A percentile compares a stretch with the other conserved stretches of the same genome.
Evolutionary conservation across 1,284 basidiomycete species (phyloP).

Genomic region (Takashimella koratensis): DNA sequence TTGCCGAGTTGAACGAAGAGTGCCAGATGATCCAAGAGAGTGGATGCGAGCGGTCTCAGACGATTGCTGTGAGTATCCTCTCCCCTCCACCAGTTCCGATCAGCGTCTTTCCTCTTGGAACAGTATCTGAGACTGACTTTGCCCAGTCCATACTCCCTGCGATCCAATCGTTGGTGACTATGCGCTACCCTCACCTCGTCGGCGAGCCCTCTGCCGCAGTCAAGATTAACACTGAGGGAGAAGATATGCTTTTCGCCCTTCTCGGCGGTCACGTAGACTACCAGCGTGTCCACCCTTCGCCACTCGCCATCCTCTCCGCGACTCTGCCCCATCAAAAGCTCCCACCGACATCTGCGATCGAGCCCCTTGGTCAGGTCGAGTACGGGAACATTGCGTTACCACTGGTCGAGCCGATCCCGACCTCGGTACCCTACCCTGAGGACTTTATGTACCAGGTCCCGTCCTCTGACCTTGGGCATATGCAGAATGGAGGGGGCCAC

Average conservation of each 20-base stretch:
- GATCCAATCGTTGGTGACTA: constrained; percentile 31
- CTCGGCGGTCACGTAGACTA: constrained; percentile 40
- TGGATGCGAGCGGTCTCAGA: constrained; percentile 16
- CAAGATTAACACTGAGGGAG: constrained; percentile 23
- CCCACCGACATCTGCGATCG: neutral
- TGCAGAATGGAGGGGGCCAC: neutral
- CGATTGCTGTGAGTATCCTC: neutral
- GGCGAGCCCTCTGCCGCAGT: constrained; percentile 11
- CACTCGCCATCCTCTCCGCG: neutral
- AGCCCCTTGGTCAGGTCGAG: neutral
- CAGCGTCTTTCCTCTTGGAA: too few relatives aligned
- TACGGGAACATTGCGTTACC: neutral
- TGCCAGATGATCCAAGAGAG: constrained; percentile 35
- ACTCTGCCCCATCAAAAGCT: constrained; percentile 1
- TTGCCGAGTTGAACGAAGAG: constrained; percentile 33
- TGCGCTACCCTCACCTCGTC: constrained; percentile 34
- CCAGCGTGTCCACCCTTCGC: constrained; percentile 1
- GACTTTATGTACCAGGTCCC: neutral
- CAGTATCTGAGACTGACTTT: too few relatives aligned
- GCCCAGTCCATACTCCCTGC: constrained; percentile 31
- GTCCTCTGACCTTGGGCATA: neutral
- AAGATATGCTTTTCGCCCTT: constrained; percentile 44
- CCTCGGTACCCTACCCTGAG: neutral
- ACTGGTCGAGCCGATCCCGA: neutral
- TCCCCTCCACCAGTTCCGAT: neutral